Base-by-base conservation (phyloP, 2,329 filamentous ascomycete genomes). In the Erysiphe pulchra region DNA sequence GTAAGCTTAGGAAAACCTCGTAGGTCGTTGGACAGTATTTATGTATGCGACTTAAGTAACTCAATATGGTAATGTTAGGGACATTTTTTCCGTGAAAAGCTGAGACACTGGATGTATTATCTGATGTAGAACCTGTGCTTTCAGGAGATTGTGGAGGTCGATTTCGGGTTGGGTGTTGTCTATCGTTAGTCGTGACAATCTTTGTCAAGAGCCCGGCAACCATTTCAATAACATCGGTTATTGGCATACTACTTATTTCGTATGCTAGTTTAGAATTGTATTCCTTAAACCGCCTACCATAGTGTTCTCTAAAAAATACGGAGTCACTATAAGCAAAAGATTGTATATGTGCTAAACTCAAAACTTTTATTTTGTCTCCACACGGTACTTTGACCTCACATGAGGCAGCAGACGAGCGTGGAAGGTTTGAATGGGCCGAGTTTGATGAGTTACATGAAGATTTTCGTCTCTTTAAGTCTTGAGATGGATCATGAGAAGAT, bases 21-120 rank as follows among this genome's bases (percentile, higher is more conserved):
- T 93, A 98, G 0, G 90, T 95, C 6, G 90, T 95, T 0, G 90
- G 90, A 57, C 90, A 98, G 63, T 98, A 98, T 64, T 94, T 94
- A 64, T 98, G 87, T 59, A 98, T 95, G 49, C 90, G 77, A 55
- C 79, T 87, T 45, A 98, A 66, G 56, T 98, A 98, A 68, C 85
- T 95, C 49, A 92, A 67, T 49, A 98, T 95, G 17, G 86, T 93
- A 55, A 98, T 98, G 57, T 81, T 90, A 1, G 90, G 90, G 11
- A 95, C 82, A 52, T 98, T 98, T 64, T 94, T 95, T 52, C 90
- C 90, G 57, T 98, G 90, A 55, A 98, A 98, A 12, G 90, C 87
- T 36, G 98, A 70, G 2, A 98, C 87, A 46, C 67, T 81, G 52
- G 65, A 80, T 52, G 70, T 80, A 54, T 78, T 71, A 18, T 70